A percentile compares a stretch with the other conserved stretches of the same genome.
Evolutionary conservation across 2,329 filamentous ascomycete genomes (phyloP).

Genomic region (Ceratocystis destructans): DNA sequence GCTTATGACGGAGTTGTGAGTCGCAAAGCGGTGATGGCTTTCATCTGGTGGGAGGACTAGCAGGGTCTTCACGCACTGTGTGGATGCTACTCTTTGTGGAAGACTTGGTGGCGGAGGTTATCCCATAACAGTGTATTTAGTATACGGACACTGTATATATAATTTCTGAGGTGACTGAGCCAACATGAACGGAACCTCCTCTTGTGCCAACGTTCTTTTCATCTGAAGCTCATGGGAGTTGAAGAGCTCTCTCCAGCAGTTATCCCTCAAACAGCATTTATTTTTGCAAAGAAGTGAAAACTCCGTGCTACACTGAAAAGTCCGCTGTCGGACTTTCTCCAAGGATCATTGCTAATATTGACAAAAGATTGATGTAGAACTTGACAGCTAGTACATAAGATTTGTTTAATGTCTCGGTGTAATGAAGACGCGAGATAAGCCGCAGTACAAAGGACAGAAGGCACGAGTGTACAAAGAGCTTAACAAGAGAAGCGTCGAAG

Average conservation of each 20-base stretch:
- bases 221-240: too few relatives aligned
- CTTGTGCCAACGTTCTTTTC: too few relatives aligned
- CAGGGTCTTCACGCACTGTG: slow-evolving; percentile 13
- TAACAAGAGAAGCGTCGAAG: not conserved
- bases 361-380: not conserved
- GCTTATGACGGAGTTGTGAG: not conserved
- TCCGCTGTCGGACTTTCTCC: not conserved
- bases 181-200: too few relatives aligned
- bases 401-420: not conserved
- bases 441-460: not conserved
- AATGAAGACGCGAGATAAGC: not conserved
- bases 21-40: not conserved
- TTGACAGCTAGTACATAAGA: not conserved
- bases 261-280: not conserved
- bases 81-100: not conserved
- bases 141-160: not conserved
- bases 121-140: not conserved
- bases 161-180: not conserved
- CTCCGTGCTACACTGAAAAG: not conserved
- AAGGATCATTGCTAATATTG: not conserved
- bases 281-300: not conserved
- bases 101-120: not conserved
- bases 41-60: not conserved
- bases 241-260: too few relatives aligned
- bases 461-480: not conserved